A percentile compares a stretch with the other conserved stretches of the same genome.
Evolutionary conservation across 495 filamentous ascomycete species (phyloP).

Genomic region (Penicillium paxilli): DNA sequence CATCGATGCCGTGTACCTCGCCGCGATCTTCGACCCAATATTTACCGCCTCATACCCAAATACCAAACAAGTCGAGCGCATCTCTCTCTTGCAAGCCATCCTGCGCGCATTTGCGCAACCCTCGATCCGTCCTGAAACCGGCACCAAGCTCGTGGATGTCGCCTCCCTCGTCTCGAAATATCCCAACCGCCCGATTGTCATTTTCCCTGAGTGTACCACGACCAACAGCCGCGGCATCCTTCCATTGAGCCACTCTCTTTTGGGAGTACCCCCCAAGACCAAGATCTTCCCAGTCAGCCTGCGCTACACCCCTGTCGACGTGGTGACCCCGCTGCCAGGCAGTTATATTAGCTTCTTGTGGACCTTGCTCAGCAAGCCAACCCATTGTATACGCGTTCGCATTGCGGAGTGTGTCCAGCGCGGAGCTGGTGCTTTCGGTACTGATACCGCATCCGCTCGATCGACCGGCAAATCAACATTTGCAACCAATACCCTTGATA

Average conservation of each 20-base stretch:
- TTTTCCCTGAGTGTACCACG: slow-evolving; percentile 91
- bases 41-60: slow-evolving; percentile 82
- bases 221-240: slow-evolving; percentile 93
- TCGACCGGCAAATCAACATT: slow-evolving; percentile 37
- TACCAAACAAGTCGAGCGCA: slow-evolving; percentile 67
- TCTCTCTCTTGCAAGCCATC: slow-evolving; percentile 75
- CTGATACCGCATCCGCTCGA: slow-evolving; percentile 5
- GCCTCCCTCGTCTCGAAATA: slow-evolving; percentile 61
- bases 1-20: slow-evolving; percentile 92
- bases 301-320: slow-evolving; percentile 82
- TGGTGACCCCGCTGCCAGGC: slow-evolving; percentile 85
- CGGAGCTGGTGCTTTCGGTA: slow-evolving; percentile 30
- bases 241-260: slow-evolving; percentile 71
- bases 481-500: slow-evolving; percentile 52
- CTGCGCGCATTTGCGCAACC: slow-evolving; percentile 68
- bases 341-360: slow-evolving; percentile 70
- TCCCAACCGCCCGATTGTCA: slow-evolving; percentile 71
- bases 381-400: slow-evolving; percentile 85
- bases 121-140: slow-evolving; percentile 43
- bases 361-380: slow-evolving; percentile 79
- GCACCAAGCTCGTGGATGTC: slow-evolving; percentile 58
- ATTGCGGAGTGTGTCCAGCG: slow-evolving; percentile 73
- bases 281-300: slow-evolving; percentile 88
- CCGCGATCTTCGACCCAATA: slow-evolving; percentile 92
- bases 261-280: slow-evolving; percentile 59